phyloP scores from a whole-genome alignment of 2,329 filamentous ascomycete genomes.

The Taxawa tesnikishii region DNA sequence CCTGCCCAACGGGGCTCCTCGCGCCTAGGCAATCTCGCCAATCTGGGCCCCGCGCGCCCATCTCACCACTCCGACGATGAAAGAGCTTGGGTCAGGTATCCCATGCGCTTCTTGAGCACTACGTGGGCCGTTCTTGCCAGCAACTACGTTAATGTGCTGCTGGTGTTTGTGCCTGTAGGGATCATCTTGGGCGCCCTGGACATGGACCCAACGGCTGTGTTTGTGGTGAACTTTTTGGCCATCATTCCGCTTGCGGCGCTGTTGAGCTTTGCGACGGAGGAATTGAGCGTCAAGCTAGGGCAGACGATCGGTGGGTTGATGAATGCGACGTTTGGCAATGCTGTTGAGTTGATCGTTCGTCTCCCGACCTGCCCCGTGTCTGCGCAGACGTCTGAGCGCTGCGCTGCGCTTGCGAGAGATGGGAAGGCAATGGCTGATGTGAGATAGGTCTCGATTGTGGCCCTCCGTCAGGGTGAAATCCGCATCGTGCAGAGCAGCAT shows the following conservation, averaged over 20 bases:
- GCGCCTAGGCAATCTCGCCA: no score
- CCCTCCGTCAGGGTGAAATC: slow-evolving; percentile 73
- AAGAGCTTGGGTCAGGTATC: slow-evolving; percentile 18
- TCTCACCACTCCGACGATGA: slow-evolving; percentile 14
- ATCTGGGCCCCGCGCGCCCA: no score
- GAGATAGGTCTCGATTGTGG: slow-evolving; percentile 75
- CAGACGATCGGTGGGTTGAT: slow-evolving; percentile 81
- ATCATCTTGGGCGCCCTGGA: slow-evolving; percentile 51
- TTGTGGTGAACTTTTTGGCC: slow-evolving; percentile 86
- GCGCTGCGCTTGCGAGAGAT: not conserved
- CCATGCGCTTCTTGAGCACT: slow-evolving; percentile 19
- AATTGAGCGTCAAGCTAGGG: slow-evolving; percentile 65
- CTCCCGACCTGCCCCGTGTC: slow-evolving; percentile 4
- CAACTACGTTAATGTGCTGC: slow-evolving; percentile 55
- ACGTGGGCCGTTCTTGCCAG: slow-evolving; percentile 32
- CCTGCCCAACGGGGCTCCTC: no score
- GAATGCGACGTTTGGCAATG: slow-evolving; percentile 78
- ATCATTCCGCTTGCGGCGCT: slow-evolving; percentile 83
- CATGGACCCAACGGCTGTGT: slow-evolving; percentile 58
- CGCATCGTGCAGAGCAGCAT: slow-evolving; percentile 96
- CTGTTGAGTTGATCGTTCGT: slow-evolving; percentile 33
- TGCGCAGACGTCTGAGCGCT: not conserved
- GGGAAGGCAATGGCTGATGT: slow-evolving; percentile 5
- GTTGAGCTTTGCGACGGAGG: slow-evolving; percentile 80
- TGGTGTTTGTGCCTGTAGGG: slow-evolving; percentile 62